Evolutionary conservation across 2,329 filamentous ascomycete genomes (phyloP).

Genomic region (Trichophyton schoenleinii): DNA sequence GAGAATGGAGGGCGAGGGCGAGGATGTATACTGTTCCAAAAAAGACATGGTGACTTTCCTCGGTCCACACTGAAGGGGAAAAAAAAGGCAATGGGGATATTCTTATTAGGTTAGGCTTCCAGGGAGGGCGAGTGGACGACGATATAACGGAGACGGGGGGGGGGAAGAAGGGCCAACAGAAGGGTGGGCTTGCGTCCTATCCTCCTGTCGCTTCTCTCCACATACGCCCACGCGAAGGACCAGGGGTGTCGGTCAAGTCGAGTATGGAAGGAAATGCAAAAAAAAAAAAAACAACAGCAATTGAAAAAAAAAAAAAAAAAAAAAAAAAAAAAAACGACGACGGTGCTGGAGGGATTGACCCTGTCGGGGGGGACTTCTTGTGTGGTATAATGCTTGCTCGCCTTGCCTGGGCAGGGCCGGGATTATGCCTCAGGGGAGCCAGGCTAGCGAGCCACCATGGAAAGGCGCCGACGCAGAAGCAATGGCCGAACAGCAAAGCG

Average conservation of each 20-base stretch:
- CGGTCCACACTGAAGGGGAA: neutral
- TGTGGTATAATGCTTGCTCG: neutral
- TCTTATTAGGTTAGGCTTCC: conserved; percentile 5
- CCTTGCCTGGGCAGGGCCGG: neutral
- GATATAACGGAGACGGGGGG: neutral
- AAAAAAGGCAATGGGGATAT: neutral
- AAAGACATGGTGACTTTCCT: conserved; percentile 7
- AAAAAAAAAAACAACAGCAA: neutral
- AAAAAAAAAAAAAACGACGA: neutral
- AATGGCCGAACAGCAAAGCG: no score
- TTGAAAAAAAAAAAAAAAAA: neutral
- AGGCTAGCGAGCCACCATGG: neutral
- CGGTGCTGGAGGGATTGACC: neutral
- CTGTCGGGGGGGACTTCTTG: neutral
- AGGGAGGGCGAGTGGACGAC: conserved; percentile 1
- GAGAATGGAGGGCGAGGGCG: neutral
- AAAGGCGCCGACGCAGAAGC: neutral
- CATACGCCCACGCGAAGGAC: conserved; percentile 12
- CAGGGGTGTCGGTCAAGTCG: conserved; percentile 1
- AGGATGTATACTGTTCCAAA: conserved; percentile 4
- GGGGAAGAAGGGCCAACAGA: neutral
- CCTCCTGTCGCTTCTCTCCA: conserved; percentile 5
- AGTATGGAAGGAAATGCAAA: neutral
- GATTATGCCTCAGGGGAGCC: neutral
- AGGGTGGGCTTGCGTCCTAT: neutral